Percentiles rank a stretch among this genome's conserved stretches.
Conservation (phyloP, 2,329 filamentous ascomycete genomes). For the Xylaria sp. region DNA sequence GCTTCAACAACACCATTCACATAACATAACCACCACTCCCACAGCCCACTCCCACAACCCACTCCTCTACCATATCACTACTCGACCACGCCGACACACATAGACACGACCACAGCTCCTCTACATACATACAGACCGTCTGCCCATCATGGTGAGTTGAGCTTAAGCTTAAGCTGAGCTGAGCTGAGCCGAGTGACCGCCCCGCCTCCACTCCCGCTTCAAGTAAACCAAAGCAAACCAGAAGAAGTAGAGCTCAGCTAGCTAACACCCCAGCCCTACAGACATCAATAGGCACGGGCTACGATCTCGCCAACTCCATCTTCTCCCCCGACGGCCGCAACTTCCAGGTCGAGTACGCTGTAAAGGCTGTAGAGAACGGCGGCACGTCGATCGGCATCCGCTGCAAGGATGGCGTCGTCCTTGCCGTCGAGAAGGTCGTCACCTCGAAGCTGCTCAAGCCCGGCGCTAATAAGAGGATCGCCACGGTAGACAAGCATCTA, state of each 20-base stretch:
- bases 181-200: not conserved
- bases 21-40: not conserved
- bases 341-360: conserved; percentile 98
- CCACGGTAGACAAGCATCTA: conserved; percentile 90
- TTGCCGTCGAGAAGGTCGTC: conserved; percentile 96
- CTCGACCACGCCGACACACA: not conserved
- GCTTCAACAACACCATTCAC: conserved; percentile 26
- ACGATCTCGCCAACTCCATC: conserved; percentile 99
- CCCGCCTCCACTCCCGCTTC: not conserved
- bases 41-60: no score
- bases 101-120: not conserved
- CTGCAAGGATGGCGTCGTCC: conserved; percentile 95
- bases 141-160: conserved; percentile 24
- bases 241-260: no score
- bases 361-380: conserved; percentile 98
- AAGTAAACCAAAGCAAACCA: conserved; percentile 4
- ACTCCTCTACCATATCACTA: not conserved
- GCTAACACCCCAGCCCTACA: conserved; percentile 48
- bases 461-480: conserved; percentile 95
- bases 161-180: no score
- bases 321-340: conserved; percentile 99
- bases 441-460: conserved; percentile 94
- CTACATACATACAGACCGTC: not conserved
- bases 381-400: conserved; percentile 95
- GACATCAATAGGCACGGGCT: conserved; percentile 99